Percentiles rank a stretch among this genome's conserved stretches.
These are phyloP conservation scores for Aspergillus texensis DNA, from an alignment of 2,329 filamentous ascomycete genomes.

Conservation along the genomic window DNA sequence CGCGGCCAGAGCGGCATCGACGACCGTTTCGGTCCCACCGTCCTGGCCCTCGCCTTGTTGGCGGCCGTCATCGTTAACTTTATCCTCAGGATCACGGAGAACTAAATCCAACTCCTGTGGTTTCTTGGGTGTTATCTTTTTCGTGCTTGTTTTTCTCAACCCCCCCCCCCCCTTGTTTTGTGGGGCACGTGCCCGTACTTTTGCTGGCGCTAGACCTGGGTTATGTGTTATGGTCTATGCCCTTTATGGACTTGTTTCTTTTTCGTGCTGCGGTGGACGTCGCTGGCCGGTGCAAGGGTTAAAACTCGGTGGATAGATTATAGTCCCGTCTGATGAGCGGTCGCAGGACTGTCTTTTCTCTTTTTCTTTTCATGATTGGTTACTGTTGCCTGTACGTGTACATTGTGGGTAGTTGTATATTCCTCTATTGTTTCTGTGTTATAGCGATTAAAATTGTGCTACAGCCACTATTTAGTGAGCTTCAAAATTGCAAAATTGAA, in stretches of 20 bases:
- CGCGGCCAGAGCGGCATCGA: constrained; percentile 95
- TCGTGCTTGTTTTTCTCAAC: background rate
- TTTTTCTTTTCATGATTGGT: background rate
- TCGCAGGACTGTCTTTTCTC: background rate
- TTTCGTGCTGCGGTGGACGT: background rate
- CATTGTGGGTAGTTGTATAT: background rate
- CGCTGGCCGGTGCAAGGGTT: background rate
- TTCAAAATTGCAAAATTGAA: background rate
- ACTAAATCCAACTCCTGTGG: background rate
- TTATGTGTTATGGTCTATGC: background rate
- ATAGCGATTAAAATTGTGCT: constrained; percentile 1
- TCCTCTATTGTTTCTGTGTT: constrained; percentile 3
- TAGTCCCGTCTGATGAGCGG: background rate
- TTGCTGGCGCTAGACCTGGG: background rate
- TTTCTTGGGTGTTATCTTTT: background rate
- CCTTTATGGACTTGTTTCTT: background rate
- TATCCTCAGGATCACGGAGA: constrained; percentile 64
- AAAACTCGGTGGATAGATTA: background rate
- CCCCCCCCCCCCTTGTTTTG: background rate
- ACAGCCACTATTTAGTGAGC: background rate
- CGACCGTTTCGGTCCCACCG: constrained; percentile 89
- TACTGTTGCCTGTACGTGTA: background rate
- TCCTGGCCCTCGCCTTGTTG: constrained; percentile 82
- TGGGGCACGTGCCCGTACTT: background rate
- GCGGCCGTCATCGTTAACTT: constrained; percentile 96